A percentile compares a stretch with the other conserved stretches of the same genome.
These are phyloP conservation scores for Fusarium nurragi DNA, from an alignment of 2,329 filamentous ascomycete species.

Conservation along the genomic window DNA sequence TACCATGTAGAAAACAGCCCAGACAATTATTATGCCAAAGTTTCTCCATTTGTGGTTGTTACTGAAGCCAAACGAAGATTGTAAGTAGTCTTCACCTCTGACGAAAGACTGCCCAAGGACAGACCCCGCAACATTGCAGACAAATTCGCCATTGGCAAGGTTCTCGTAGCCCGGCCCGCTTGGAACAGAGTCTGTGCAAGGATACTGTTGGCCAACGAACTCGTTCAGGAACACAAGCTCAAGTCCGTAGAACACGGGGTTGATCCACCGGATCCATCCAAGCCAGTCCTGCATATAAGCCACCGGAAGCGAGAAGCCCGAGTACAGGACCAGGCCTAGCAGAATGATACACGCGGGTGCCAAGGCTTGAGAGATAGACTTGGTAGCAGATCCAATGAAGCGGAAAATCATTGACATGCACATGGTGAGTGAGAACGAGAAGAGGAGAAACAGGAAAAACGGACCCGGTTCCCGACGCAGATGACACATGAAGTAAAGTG, in stretches of 20 bases:
- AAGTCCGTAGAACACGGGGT: conserved; percentile 69
- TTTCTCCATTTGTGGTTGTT: conserved; percentile 32
- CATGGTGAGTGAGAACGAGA: conserved; percentile 63
- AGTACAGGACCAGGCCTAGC: conserved; percentile 55
- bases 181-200: conserved; percentile 55
- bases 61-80: conserved; percentile 17
- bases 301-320: conserved; percentile 57
- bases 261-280: conserved; percentile 72
- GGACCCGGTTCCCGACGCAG: conserved; percentile 64
- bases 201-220: conserved; percentile 58
- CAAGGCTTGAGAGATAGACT: conserved; percentile 37
- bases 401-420: conserved; percentile 72
- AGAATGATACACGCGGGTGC: conserved; percentile 38
- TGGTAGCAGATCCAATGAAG: conserved; percentile 39
- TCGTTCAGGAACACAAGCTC: conserved; percentile 72
- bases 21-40: conserved; percentile 24
- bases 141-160: conserved; percentile 1
- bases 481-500: conserved; percentile 74
- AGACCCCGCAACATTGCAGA: not conserved
- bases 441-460: conserved; percentile 58
- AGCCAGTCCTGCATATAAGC: conserved; percentile 59
- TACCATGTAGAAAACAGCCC: conserved; percentile 24
- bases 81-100: not conserved
- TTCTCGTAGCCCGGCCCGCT: conserved; percentile 4
- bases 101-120: not conserved